Conservation (phyloP, 192 early-diverging fungal species). For the Polychytrium aggregatum region DNA sequence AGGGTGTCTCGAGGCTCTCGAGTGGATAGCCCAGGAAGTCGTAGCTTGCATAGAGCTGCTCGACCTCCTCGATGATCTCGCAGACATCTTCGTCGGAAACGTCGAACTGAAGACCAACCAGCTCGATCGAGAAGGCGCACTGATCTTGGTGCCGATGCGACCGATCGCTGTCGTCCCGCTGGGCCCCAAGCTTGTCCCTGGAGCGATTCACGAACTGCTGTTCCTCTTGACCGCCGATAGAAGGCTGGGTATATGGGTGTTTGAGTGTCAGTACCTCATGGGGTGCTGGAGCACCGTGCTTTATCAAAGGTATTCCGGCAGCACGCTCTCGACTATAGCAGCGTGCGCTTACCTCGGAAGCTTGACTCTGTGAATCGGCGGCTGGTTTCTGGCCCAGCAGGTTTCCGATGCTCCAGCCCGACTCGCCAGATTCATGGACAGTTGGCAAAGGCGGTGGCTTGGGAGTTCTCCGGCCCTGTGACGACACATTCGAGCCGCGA, state of each 20-base stretch:
- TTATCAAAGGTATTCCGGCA: not conserved
- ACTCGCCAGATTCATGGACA: too few relatives aligned
- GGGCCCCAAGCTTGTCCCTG: not conserved
- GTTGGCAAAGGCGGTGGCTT: too few relatives aligned
- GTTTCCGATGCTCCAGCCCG: too few relatives aligned
- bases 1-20: slow-evolving; percentile 23
- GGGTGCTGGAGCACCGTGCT: not conserved
- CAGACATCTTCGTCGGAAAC: not conserved
- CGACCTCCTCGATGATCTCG: slow-evolving; percentile 4
- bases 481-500: too few relatives aligned
- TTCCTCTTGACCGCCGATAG: not conserved
- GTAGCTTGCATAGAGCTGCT: slow-evolving; percentile 25
- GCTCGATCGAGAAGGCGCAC: not conserved
- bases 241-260: too few relatives aligned
- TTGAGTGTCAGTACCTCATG: not conserved
- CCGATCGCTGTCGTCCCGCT: not conserved
- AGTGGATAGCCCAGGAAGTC: slow-evolving; percentile 19
- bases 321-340: not conserved
- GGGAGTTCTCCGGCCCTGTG: too few relatives aligned
- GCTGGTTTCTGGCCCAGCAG: too few relatives aligned
- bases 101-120: slow-evolving; percentile 1
- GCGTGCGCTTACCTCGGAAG: too few relatives aligned
- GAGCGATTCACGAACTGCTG: not conserved
- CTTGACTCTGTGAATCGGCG: too few relatives aligned
- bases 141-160: not conserved